Base-by-base conservation (phyloP, 352 stramenopile species). In the Globisporangium middletonii region DNA sequence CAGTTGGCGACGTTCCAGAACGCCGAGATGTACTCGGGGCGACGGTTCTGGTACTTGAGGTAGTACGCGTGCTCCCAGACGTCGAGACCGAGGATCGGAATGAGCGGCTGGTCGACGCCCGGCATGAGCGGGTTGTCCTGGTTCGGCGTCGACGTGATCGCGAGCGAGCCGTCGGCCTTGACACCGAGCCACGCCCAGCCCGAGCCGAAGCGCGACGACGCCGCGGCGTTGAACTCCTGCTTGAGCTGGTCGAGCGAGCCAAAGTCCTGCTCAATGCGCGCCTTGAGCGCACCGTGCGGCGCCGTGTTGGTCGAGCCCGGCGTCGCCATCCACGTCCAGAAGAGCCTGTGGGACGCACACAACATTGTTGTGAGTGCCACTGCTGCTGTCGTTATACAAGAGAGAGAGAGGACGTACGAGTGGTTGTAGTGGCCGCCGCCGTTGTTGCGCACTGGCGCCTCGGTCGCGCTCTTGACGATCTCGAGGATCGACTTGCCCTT, bases 1-100 rank as follows among this genome's bases (percentile, higher is more conserved):
- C 88, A 97, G 86, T 97, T 97, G 68, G 89, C 94, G 61, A 99
- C 93, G 81, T 98, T 98, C 96, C 96, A 99, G 79, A 97, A 98
- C 63, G 95, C 97, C 50, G 83, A 88, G 64, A 99, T 97, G 89
- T 99, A 98, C 73, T 98, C 91, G 18, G 93, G 88, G 60, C 94
- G 83, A 53, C 90, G 86, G 79, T 98, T 98, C 71, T 98, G 92
- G 86, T 98, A 98, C 79, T 98, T 97, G 59, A 98, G 81, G 84
- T 98, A 98, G 74, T 98, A 98, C 11, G 91, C 88, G 72, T 98
- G 92, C 72, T 99, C 94, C 96, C 96, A 99, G 45, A 98, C 92
- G 72, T 99, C 93, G 28, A 96, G 70, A 19, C 89, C 92, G 41
- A 99, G 77, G 63, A 99, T 98, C 42, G 94, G 94, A 71, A 97